phyloP scores from a whole-genome alignment of 805 yeast species.

The Pichia exigua region DNA sequence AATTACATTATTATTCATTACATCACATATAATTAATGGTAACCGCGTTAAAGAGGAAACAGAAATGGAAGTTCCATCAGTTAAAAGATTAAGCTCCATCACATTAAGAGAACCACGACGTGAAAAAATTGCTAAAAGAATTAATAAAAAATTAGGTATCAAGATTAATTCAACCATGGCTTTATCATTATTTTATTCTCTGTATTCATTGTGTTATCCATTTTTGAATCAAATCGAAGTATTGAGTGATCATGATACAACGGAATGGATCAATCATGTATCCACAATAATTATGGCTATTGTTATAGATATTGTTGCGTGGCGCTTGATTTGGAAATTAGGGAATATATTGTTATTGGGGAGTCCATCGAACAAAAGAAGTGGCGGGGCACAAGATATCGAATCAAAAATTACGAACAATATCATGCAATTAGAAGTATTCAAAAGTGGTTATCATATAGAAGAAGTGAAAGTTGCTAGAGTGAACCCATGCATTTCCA shows the following conservation, averaged over 20 bases:
- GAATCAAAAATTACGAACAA: slow-evolving; percentile 34
- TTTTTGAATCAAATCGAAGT: background rate
- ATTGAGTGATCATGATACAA: slow-evolving; percentile 3
- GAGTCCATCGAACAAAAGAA: slow-evolving; percentile 38
- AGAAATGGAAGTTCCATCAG: slow-evolving; percentile 4
- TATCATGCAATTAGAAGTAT: slow-evolving; percentile 43
- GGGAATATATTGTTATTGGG: slow-evolving; percentile 48
- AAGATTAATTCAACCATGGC: slow-evolving; percentile 35
- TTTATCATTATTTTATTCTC: slow-evolving; percentile 31
- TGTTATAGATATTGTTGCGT: slow-evolving; percentile 20
- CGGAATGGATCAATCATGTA: slow-evolving; percentile 16
- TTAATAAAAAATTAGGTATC: slow-evolving; percentile 8
- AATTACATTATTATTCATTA: slow-evolving; percentile 26
- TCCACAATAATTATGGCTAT: slow-evolving; percentile 23
- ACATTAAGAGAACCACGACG: slow-evolving; percentile 21
- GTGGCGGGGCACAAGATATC: slow-evolving; percentile 35
- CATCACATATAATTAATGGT: slow-evolving; percentile 22
- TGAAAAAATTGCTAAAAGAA: slow-evolving; percentile 3
- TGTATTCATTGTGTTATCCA: slow-evolving; percentile 27
- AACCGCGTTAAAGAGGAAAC: slow-evolving; percentile 1
- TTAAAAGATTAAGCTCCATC: slow-evolving; percentile 22
- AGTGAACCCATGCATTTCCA: slow-evolving; percentile 52
- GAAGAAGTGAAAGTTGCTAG: slow-evolving; percentile 48
- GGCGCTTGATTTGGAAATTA: slow-evolving; percentile 38
- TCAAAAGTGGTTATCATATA: slow-evolving; percentile 41